A percentile compares a stretch with the other conserved stretches of the same genome.
These are phyloP conservation scores for Kluyveromyces nonfermentans DNA, from an alignment of 805 yeast species.

Conservation along the genomic window DNA sequence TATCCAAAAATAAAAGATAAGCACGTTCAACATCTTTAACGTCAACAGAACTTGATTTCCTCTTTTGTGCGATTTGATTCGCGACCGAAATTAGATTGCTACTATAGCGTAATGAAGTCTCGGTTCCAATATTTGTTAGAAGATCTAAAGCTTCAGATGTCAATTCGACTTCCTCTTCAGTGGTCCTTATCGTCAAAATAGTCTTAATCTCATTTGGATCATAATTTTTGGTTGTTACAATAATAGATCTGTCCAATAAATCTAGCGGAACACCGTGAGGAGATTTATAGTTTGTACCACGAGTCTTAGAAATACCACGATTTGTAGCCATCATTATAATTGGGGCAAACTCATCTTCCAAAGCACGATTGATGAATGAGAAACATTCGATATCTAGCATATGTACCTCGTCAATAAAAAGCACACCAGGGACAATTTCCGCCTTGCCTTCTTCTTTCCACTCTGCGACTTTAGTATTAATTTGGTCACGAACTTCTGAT, in stretches of 20 bases:
- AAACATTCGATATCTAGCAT: conserved; percentile 97
- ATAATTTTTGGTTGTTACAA: conserved; percentile 78
- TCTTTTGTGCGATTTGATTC: conserved; percentile 73
- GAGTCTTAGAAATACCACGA: conserved; percentile 85
- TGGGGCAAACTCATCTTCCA: conserved; percentile 95
- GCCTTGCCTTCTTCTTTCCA: conserved; percentile 99
- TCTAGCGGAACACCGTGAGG: conserved; percentile 98
- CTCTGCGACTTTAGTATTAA: conserved; percentile 92
- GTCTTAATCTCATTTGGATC: conserved; percentile 75
- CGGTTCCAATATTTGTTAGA: conserved; percentile 81
- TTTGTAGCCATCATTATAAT: conserved; percentile 97
- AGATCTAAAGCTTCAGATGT: conserved; percentile 74
- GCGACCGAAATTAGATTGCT: conserved; percentile 86
- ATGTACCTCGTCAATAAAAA: conserved; percentile 96
- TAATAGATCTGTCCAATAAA: conserved; percentile 85
- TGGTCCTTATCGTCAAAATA: conserved; percentile 81
- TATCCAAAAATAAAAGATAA: conserved; percentile 78
- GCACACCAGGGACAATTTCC: conserved; percentile 93
- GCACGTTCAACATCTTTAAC: conserved; percentile 79
- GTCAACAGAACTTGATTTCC: conserved; percentile 60
- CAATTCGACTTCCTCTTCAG: conserved; percentile 87
- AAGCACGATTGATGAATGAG: conserved; percentile 88
- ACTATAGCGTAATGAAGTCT: conserved; percentile 87
- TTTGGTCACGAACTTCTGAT: conserved; percentile 91
- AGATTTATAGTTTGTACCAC: conserved; percentile 88